Evolutionary conservation across 2,329 filamentous ascomycete species (phyloP), one percentile per base, ranked within the genome.

Genomic region (Microascus cirrosus): DNA sequence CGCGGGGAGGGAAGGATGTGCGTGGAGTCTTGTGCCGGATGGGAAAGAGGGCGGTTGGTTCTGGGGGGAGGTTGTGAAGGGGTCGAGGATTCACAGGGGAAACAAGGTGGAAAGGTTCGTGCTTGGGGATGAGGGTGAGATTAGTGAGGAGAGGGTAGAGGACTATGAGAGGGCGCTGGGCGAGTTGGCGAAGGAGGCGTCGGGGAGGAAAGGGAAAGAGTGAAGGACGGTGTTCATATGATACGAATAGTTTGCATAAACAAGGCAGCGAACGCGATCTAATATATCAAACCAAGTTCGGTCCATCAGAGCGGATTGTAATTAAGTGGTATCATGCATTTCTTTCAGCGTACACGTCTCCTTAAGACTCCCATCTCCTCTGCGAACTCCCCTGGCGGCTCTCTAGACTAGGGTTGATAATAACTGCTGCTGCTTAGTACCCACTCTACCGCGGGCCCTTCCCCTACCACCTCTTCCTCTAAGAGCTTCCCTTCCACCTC

Each of bases 21-120:
- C 93, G 0, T 96, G 91, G 89, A 96, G 91, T 0, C 73, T 99
- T 13, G 85, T 95, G 54, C 86, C 85, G 3, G 86, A 91, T 64
- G 55, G 55, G 18, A 80, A 81, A 2, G 92, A 99, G 72, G 91
- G 86, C 24, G 82, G 87, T 52, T 96, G 94, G 92, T 99, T 97
- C 72, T 91, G 89, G 81, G 87, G 87, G 60, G 87, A 89, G 64
- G 86, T 97, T 61, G 87, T 84, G 25, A 78, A 77, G 59, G 75
- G 85, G 4, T 69, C 73, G 59, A 74, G 82, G 8, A 68, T 82
- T 15, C 70, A 72, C 58, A 72, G 77, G 54, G 67, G 66, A 1
- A 67, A 67, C 28, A 74, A 71, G 63, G 76, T 84, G 24, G 76
- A 76, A 61, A 72, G 80, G 59, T 67, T 83, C 25, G 68, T 71